Evolutionary conservation across 192 early-diverging fungal species (phyloP), one percentile per base, ranked within the genome.

Genomic region (Dimargaris xerosporica): DNA sequence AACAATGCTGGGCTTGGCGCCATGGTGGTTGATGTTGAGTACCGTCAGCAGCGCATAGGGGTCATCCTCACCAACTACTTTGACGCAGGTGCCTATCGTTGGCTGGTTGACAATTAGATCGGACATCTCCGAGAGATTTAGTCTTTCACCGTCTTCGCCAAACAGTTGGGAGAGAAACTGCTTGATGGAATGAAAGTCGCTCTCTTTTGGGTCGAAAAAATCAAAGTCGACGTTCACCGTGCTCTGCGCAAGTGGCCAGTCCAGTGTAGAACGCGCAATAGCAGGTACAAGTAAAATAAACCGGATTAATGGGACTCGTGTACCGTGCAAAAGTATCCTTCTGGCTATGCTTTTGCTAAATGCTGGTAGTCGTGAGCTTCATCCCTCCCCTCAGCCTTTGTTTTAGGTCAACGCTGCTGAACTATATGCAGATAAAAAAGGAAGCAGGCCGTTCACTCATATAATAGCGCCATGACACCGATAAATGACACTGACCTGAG

Each of bases 141-240:
- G 83, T 21, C 84, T 66, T 48, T 89, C 86, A 26, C 83, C 67
- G 67, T 95, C 92, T 63, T 87, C 80, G 30, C 81, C 79, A 60
- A 98, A 93, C 11, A 85, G 75, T 63, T 87, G 85, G 44, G 63
- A 69, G 17, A 96, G 66, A n/a, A 98, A 77, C 30, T 82, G 81
- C 70, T 98, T 98, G 66, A 94, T 74, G 5, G 90, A 85, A 66
- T 94, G 91, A 64, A 88, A 98, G 71, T 98, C 95, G 30, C 82
- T 79, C 39, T 81, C 77, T 63, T 85, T 78, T n/a, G 89, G 87
- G 60, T 91, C 88, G 73, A 89, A 93, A 69, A 96, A 98, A 66
- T 96, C 95, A 74, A 96, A 94, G 65, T 96, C 92, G 5, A 96
- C 87, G 68, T 96, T 81, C 43, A 96, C 80, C 26, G 80, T 73